Conservation (phyloP, 2,329 filamentous ascomycete species). For the Aspergillus pseudotamarii region DNA sequence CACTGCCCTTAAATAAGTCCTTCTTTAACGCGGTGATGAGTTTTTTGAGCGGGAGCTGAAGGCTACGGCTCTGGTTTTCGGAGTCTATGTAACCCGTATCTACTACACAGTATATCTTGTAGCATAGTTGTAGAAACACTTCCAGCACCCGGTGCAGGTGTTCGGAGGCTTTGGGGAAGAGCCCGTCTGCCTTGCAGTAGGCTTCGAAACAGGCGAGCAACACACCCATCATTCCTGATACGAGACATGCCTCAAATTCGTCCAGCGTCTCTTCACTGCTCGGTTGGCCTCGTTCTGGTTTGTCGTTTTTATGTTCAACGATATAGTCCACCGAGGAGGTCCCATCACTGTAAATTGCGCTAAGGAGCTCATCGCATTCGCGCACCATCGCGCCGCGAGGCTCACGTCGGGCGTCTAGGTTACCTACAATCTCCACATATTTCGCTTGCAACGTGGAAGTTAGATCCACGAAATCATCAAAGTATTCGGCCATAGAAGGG, state of each 20-base stretch:
- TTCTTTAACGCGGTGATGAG: conserved; percentile 17
- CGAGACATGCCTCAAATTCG: conserved; percentile 22
- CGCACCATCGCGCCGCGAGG: neutral
- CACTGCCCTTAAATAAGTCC: neutral
- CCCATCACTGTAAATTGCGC: conserved; percentile 8
- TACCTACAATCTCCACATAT: conserved; percentile 8
- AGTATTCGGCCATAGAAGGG: neutral
- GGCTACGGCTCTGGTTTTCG: conserved; percentile 7
- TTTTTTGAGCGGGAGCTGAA: conserved; percentile 13
- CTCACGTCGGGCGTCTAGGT: neutral
- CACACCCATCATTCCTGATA: conserved; percentile 22
- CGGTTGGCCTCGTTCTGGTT: neutral
- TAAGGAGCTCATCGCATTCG: conserved; percentile 7
- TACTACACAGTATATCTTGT: conserved; percentile 17
- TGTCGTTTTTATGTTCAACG: conserved; percentile 8
- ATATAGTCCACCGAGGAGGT: conserved; percentile 17
- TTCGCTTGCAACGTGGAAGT: conserved; percentile 2
- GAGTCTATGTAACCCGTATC: conserved; percentile 12
- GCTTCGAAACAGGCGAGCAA: conserved; percentile 23
- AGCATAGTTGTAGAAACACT: conserved; percentile 18
- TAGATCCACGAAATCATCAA: conserved; percentile 9
- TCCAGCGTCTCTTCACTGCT: conserved; percentile 17
- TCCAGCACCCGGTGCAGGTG: conserved; percentile 23
- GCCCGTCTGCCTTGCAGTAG: conserved; percentile 17
- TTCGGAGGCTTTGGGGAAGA: conserved; percentile 17